Evolutionary conservation across 2,329 filamentous ascomycete species (phyloP).

Genomic region (Aspergillus neotritici): DNA sequence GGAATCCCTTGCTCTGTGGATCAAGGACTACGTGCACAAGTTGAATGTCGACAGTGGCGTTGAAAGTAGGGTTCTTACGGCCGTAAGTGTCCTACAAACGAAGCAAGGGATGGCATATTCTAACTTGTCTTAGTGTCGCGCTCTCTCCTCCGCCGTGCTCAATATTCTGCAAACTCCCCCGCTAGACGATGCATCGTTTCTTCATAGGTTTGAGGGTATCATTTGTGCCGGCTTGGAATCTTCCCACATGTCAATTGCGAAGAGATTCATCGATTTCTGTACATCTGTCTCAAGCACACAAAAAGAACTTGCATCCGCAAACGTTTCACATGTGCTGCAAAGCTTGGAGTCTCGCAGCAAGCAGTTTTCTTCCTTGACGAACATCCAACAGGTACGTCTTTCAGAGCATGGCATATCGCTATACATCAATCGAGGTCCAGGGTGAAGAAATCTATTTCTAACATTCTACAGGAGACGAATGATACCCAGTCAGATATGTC

Average conservation of each 20-base stretch:
- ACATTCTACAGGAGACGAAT: background rate
- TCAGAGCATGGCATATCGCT: constrained; percentile 1
- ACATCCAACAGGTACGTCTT: constrained; percentile 21
- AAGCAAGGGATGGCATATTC: constrained; percentile 7
- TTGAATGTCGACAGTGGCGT: constrained; percentile 23
- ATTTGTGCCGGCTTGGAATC: constrained; percentile 52
- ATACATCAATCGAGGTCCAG: background rate
- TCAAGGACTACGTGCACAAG: constrained; percentile 28
- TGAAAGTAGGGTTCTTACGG: constrained; percentile 28
- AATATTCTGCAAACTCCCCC: constrained; percentile 27
- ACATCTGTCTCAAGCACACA: constrained; percentile 62
- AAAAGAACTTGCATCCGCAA: constrained; percentile 54
- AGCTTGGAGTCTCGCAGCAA: constrained; percentile 54
- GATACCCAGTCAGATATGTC: constrained; percentile 4
- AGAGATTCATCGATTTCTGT: constrained; percentile 58
- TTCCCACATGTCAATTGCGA: constrained; percentile 46
- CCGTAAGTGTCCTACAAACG: constrained; percentile 25
- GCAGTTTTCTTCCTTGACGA: constrained; percentile 43
- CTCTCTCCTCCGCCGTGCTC: constrained; percentile 27
- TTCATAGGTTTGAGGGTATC: constrained; percentile 50
- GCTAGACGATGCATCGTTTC: constrained; percentile 24
- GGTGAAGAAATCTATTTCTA: constrained; percentile 2
- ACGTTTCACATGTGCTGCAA: constrained; percentile 58
- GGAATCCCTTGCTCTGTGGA: constrained; percentile 28
- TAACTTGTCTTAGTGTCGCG: constrained; percentile 28